Percentiles rank a stretch among this genome's conserved stretches.
These are phyloP conservation scores for Cucurbitaria berberidis DNA, from an alignment of 2,329 filamentous ascomycete genomes.

Conservation along the genomic window DNA sequence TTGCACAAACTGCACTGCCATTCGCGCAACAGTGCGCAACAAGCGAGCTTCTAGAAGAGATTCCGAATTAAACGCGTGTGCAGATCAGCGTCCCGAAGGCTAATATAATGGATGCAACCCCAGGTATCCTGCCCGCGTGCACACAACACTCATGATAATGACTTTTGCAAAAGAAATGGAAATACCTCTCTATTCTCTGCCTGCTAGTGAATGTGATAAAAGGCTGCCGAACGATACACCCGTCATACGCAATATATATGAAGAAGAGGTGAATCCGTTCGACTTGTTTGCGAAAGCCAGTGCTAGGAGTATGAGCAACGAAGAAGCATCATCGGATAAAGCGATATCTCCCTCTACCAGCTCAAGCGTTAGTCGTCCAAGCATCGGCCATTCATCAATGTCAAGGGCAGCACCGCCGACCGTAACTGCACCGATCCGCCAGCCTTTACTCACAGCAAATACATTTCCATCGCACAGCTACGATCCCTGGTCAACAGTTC, in stretches of 20 bases:
- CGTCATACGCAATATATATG: background rate
- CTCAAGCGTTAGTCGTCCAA: background rate
- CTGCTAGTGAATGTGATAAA: constrained; percentile 3
- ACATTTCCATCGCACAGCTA: constrained; percentile 4
- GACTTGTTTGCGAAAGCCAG: background rate
- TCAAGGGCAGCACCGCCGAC: background rate
- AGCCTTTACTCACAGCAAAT: constrained; percentile 1
- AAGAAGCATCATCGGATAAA: background rate
- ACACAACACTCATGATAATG: background rate
- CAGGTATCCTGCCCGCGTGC: background rate
- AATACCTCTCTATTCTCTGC: constrained; percentile 19
- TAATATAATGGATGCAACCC: background rate
- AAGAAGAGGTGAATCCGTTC: constrained; percentile 5
- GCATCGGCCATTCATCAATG: constrained; percentile 2
- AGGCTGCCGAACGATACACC: constrained; percentile 8
- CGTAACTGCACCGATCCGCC: background rate
- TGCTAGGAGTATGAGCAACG: background rate
- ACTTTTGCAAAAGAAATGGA: background rate
- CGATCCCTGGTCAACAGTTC: background rate
- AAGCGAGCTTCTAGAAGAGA: background rate
- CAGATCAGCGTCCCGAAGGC: background rate
- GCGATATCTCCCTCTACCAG: constrained; percentile 3
- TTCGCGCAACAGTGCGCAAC: background rate
- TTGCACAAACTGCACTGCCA: background rate
- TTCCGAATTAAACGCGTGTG: background rate